Percentiles rank a stretch among this genome's conserved stretches.
Evolutionary conservation across 2,329 filamentous ascomycete genomes (phyloP).

Genomic region (Botrytis galanthina): DNA sequence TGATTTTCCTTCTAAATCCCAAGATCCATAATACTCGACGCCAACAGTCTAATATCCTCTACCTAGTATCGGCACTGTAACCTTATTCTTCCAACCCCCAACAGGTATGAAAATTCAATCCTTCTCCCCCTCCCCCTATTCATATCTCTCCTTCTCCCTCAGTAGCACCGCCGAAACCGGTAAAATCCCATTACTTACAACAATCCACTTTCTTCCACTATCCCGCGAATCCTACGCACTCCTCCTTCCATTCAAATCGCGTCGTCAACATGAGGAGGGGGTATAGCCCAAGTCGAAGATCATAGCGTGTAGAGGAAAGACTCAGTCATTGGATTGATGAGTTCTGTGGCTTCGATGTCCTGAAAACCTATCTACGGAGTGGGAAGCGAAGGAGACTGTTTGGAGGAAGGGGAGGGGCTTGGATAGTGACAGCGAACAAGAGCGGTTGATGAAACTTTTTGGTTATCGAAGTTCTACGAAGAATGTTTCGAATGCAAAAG

Average conservation of each 20-base stretch:
- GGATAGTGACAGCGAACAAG: slow-evolving; percentile 42
- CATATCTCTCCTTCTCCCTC: too few species aligned
- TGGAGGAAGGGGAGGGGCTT: slow-evolving; percentile 39
- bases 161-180: too few species aligned
- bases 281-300: slow-evolving; percentile 62
- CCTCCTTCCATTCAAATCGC: slow-evolving; percentile 53
- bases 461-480: too few species aligned
- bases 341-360: slow-evolving; percentile 39
- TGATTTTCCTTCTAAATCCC: too few species aligned
- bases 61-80: slow-evolving; percentile 59
- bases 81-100: slow-evolving; percentile 58
- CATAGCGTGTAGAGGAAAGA: slow-evolving; percentile 35
- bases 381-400: slow-evolving; percentile 25
- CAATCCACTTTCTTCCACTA: slow-evolving; percentile 52
- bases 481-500: too few species aligned
- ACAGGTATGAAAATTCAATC: slow-evolving; percentile 53
- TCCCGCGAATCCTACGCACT: slow-evolving; percentile 57
- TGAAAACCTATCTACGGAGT: slow-evolving; percentile 27
- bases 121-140: slow-evolving; percentile 37
- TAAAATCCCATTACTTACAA: too few species aligned
- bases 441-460: slow-evolving; percentile 42
- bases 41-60: slow-evolving; percentile 57
- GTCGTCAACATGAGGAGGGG: slow-evolving; percentile 49
- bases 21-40: slow-evolving; percentile 38
- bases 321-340: slow-evolving; percentile 41